A percentile compares a stretch with the other conserved stretches of the same genome.
phyloP scores from a whole-genome alignment of 768 basidiomycete genomes.

The Xerocomellus amylosporus region DNA sequence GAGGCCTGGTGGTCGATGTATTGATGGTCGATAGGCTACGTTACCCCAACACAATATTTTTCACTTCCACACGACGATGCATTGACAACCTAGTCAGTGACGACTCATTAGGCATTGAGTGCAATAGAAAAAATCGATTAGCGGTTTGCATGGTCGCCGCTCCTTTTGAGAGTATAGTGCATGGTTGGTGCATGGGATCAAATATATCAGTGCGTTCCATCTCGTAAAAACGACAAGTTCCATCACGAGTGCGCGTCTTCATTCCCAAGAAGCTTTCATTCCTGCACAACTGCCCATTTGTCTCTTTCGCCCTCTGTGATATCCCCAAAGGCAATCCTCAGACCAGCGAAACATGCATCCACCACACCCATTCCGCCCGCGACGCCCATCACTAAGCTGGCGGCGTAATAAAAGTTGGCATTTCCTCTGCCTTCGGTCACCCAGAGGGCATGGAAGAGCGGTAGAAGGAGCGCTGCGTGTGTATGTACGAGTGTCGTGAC shows the following conservation, averaged over 20 bases:
- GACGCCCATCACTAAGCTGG: conserved; percentile 89
- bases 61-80: conserved; percentile 1
- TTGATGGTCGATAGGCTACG: background rate
- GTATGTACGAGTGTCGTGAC: conserved; percentile 79
- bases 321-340: conserved; percentile 67
- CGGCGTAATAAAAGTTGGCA: conserved; percentile 97
- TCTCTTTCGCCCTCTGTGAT: conserved; percentile 39
- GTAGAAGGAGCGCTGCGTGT: conserved; percentile 82
- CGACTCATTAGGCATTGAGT: background rate
- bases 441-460: conserved; percentile 92
- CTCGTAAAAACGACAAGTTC: conserved; percentile 14
- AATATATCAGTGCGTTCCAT: conserved; percentile 56
- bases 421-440: conserved; percentile 89
- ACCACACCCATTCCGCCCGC: conserved; percentile 81
- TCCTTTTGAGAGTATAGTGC: conserved; percentile 47
- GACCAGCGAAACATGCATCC: conserved; percentile 81
- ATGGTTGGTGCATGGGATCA: no score
- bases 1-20: background rate
- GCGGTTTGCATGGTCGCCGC: conserved; percentile 70
- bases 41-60: background rate
- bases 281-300: conserved; percentile 31
- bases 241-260: no score
- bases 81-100: conserved; percentile 7
- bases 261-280: conserved; percentile 11
- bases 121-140: conserved; percentile 42